Conservation (phyloP, 768 basidiomycete species). For the Strobilomyces echinocephalus region DNA sequence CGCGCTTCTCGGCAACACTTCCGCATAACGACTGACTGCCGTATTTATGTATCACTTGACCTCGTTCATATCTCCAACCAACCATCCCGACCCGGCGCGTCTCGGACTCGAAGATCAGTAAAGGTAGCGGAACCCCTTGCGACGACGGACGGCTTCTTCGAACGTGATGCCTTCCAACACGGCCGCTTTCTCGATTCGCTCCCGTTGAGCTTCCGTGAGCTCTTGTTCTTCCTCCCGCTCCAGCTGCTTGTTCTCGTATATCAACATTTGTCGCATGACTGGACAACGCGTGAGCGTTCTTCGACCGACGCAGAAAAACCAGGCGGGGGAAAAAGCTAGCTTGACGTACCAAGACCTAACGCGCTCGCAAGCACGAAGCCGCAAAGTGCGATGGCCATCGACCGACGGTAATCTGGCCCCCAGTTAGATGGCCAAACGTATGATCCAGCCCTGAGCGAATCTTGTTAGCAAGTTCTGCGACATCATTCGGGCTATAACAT, state of each 20-base stretch:
- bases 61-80: no score
- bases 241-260: constrained; percentile 46
- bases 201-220: constrained; percentile 40
- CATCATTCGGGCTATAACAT: background rate
- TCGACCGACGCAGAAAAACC: background rate
- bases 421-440: background rate
- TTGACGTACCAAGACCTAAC: constrained; percentile 31
- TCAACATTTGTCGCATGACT: constrained; percentile 44
- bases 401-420: background rate
- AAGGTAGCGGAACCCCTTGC: constrained; percentile 50
- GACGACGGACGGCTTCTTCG: constrained; percentile 37
- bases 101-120: constrained; percentile 28
- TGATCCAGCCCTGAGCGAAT: background rate
- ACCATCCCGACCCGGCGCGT: no score
- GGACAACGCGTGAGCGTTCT: background rate
- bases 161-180: constrained; percentile 55
- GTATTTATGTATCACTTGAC: no score
- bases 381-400: constrained; percentile 1
- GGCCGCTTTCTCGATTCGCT: constrained; percentile 54
- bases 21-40: no score
- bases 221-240: constrained; percentile 47
- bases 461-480: background rate
- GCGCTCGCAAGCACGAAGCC: constrained; percentile 30
- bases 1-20: no score
- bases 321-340: background rate